Evolutionary conservation across 495 filamentous ascomycete species (phyloP), one percentile per base, ranked within the genome.

Genomic region (Aspergillus affinis): DNA sequence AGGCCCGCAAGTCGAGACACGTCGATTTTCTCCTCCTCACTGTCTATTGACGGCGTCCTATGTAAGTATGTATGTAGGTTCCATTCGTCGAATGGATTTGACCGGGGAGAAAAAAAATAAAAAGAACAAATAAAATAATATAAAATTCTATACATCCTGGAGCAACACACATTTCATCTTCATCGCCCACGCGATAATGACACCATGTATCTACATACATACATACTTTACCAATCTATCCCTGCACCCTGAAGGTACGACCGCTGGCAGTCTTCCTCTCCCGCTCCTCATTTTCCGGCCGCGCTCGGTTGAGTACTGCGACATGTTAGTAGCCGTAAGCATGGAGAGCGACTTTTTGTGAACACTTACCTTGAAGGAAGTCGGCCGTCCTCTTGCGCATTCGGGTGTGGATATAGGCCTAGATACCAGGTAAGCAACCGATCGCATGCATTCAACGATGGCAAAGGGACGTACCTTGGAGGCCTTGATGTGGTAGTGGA

Each of bases 401-500:
- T 68, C 94, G 85, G 13, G 92, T 93, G 81, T 99, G 94, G 65
- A 99, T 98, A 72, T 97, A 98, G 48, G 95, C 94, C 86, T 91
- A 54, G 32, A 41, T 41, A 10, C 15, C 36, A 23, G 50, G 60
- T 73, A 9, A 68, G 52, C 56, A 60, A 66, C 45, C 30, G 55
- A 20, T 30, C 20, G 47, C 8, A 49, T n/a, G 54, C 9, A 27
- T 19, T 18, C 32, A 36, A 49, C 4, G 1, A 29, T 26, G 18
- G 20, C 4, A 51, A 41, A 55, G 23, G 15, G 56, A 41, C 21
- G 20, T 78, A 89, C 88, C 81, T 97, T 98, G 50, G 93, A 96
- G 27, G 94, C 94, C 77, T 99, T 99, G 80, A 99, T 99, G 76
- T 99, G 94, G 73, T 99, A 99, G 73, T 99, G 94, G 82, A 99